These are phyloP conservation scores for Malassezia brasiliensis DNA, from an alignment of 1,284 basidiomycete species.

Conservation along the genomic window DNA sequence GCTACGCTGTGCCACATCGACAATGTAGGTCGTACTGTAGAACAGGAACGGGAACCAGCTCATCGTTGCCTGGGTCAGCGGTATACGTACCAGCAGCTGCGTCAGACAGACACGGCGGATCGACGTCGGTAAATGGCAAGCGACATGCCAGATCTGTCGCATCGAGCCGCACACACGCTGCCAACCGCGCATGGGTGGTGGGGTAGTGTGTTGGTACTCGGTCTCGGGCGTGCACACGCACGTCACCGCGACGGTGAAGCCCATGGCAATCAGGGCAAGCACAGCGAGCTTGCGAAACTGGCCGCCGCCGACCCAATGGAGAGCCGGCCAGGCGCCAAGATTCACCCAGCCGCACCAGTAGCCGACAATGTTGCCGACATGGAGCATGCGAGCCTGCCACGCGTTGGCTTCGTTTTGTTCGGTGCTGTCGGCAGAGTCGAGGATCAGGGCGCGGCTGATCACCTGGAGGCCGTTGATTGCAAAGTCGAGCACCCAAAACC, in stretches of 20 bases:
- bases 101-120: conserved; percentile 59
- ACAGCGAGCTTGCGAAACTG: conserved; percentile 95
- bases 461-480: conserved; percentile 84
- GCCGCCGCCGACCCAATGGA: conserved; percentile 72
- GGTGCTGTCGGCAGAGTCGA: conserved; percentile 75
- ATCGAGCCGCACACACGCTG: conserved; percentile 10
- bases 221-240: conserved; percentile 61
- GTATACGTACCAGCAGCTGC: conserved; percentile 64
- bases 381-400: conserved; percentile 71
- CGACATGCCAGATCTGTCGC: conserved; percentile 29
- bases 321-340: conserved; percentile 62
- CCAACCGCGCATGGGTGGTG: conserved; percentile 1
- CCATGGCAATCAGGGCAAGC: conserved; percentile 68
- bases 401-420: conserved; percentile 87
- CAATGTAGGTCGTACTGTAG: conserved; percentile 72
- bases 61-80: conserved; percentile 54
- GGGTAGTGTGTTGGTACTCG: not conserved
- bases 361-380: conserved; percentile 37
- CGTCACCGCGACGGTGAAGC: conserved; percentile 73
- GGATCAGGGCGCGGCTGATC: conserved; percentile 75
- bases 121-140: conserved; percentile 29
- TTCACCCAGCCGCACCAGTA: conserved; percentile 66
- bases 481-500: conserved; percentile 89
- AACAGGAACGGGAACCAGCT: conserved; percentile 55
- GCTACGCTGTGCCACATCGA: conserved; percentile 70